Conservation (phyloP, 2,329 filamentous ascomycete genomes). For the Tolypocladium capitatum region DNA sequence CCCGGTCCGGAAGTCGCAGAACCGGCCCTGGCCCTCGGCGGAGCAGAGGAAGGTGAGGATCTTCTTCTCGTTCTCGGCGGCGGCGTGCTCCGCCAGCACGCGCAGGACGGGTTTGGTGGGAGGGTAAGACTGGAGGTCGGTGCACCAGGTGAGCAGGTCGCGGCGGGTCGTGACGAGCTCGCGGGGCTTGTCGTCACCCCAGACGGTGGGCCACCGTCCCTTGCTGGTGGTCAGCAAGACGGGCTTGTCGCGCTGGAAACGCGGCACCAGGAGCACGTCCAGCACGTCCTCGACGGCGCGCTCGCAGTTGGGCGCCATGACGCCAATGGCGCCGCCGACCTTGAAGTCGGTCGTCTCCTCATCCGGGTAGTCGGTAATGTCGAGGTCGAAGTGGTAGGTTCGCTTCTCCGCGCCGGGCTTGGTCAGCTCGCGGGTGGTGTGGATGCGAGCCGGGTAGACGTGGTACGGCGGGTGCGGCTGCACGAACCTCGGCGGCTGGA, state of each 20-base stretch:
- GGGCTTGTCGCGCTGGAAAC: conserved; percentile 71
- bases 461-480: conserved; percentile 90
- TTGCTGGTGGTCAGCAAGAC: conserved; percentile 64
- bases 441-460: conserved; percentile 80
- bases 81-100: conserved; percentile 72
- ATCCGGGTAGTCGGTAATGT: conserved; percentile 85
- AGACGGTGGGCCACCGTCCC: conserved; percentile 93
- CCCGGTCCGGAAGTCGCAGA: conserved; percentile 88
- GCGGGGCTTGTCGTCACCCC: conserved; percentile 79
- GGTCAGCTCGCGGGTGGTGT: conserved; percentile 76
- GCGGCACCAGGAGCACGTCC: conserved; percentile 67
- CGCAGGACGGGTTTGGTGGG: conserved; percentile 81
- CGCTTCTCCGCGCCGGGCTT: conserved; percentile 84
- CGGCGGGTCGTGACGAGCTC: conserved; percentile 82
- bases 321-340: conserved; percentile 87
- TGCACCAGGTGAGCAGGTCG: conserved; percentile 91
- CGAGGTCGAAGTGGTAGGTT: conserved; percentile 94
- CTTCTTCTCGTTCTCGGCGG: conserved; percentile 72
- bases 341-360: conserved; percentile 84
- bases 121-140: conserved; percentile 83
- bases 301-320: conserved; percentile 76
- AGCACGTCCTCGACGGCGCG: conserved; percentile 71
- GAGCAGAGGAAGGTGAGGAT: conserved; percentile 77
- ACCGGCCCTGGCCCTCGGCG: conserved; percentile 78
- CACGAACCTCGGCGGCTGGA: conserved; percentile 77